A percentile compares a stretch with the other conserved stretches of the same genome.
Evolutionary conservation across 441 rosid species (phyloP).

Genomic region (Corymbia citriodora): DNA sequence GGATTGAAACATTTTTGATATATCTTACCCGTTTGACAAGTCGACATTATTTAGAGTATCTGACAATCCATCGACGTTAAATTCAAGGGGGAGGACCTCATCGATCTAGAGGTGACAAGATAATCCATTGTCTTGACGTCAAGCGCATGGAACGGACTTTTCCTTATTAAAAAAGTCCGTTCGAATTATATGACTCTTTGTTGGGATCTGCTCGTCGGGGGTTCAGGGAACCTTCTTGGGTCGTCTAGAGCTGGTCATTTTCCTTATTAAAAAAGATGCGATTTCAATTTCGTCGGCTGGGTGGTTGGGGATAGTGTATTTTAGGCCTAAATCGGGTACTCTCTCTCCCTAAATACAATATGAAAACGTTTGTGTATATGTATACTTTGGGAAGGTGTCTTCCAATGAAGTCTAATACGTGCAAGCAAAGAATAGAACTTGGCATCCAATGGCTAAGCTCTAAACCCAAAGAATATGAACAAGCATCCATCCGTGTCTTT

Average conservation of each 20-base stretch:
- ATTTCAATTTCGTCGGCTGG: neutral
- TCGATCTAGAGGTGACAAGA: no score
- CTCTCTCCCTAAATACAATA: neutral
- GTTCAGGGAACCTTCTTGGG: neutral
- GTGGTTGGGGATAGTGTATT: neutral
- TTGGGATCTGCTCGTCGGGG: no score
- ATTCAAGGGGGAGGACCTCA: no score
- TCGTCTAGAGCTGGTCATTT: neutral
- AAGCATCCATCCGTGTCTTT: neutral
- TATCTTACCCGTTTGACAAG: no score
- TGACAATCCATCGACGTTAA: no score
- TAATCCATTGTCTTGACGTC: no score
- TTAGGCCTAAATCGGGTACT: neutral
- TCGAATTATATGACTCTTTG: no score
- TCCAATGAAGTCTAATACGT: neutral
- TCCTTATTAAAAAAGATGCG: neutral
- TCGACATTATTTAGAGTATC: no score
- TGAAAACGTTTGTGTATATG: neutral
- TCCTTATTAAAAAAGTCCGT: no score
- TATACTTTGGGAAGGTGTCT: neutral
- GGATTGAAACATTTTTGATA: neutral
- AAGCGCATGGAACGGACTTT: no score
- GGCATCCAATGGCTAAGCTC: neutral
- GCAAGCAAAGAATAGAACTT: neutral
- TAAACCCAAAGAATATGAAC: neutral